Evolutionary conservation across 2,329 filamentous ascomycete species (phyloP).

Genomic region (Chrysosporium queenslandicum): DNA sequence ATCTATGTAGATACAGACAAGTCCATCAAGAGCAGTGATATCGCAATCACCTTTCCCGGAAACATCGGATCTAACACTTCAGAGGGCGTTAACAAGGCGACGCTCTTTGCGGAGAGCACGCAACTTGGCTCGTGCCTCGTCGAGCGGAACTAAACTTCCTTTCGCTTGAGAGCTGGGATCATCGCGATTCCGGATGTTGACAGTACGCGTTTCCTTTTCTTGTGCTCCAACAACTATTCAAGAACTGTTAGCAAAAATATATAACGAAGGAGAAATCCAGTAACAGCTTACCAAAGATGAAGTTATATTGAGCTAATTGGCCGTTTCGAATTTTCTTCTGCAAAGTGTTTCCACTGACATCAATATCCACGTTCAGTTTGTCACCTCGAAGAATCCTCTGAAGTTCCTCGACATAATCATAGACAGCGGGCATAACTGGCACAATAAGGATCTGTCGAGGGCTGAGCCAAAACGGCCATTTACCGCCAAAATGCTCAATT

Average conservation of each 20-base stretch:
- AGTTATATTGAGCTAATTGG: slow-evolving; percentile 43
- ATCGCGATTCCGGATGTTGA: slow-evolving; percentile 57
- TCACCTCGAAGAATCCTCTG: slow-evolving; percentile 37
- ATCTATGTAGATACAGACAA: neutral
- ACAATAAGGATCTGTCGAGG: slow-evolving; percentile 43
- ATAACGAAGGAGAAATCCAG: slow-evolving; percentile 11
- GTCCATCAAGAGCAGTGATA: neutral
- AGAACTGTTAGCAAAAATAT: slow-evolving; percentile 8
- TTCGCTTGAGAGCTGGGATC: slow-evolving; percentile 52
- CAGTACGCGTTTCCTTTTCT: slow-evolving; percentile 49
- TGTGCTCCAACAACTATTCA: slow-evolving; percentile 50
- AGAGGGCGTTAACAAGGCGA: slow-evolving; percentile 35
- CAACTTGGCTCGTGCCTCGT: slow-evolving; percentile 49
- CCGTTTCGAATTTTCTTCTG: slow-evolving; percentile 45
- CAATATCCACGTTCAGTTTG: slow-evolving; percentile 41
- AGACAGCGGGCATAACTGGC: slow-evolving; percentile 41
- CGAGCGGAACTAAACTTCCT: slow-evolving; percentile 51
- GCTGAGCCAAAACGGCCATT: slow-evolving; percentile 46
- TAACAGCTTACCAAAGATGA: slow-evolving; percentile 39
- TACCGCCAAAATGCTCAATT: slow-evolving; percentile 43
- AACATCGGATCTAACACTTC: slow-evolving; percentile 8
- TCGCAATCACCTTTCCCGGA: neutral
- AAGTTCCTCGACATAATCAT: slow-evolving; percentile 42
- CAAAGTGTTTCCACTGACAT: slow-evolving; percentile 42
- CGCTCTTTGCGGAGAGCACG: slow-evolving; percentile 38